phyloP scores from a whole-genome alignment of 768 basidiomycete species.

The Glaciozyma antarctica region DNA sequence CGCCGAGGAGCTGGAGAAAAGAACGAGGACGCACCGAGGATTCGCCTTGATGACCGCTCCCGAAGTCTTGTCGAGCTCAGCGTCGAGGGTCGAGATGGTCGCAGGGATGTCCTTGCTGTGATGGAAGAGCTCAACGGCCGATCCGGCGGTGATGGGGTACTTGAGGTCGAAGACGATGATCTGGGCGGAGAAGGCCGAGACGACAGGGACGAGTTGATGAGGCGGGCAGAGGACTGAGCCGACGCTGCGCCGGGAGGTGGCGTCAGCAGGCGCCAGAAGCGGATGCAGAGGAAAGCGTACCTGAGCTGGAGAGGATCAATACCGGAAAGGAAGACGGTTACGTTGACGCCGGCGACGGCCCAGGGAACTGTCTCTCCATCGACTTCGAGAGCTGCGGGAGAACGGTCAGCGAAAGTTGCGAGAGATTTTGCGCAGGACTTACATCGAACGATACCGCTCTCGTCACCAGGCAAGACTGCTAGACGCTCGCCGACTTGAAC shows the following conservation, averaged over 20 bases:
- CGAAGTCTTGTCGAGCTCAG: slow-evolving; percentile 65
- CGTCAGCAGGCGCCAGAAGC: background rate
- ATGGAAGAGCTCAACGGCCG: slow-evolving; percentile 86
- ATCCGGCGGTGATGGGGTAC: slow-evolving; percentile 75
- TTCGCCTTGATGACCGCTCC: slow-evolving; percentile 65
- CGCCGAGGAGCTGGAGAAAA: background rate
- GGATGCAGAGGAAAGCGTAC: slow-evolving; percentile 25
- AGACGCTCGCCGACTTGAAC: slow-evolving; percentile 85
- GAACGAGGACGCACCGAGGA: slow-evolving; percentile 55
- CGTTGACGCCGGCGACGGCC: slow-evolving; percentile 83
- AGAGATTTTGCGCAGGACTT: slow-evolving; percentile 24
- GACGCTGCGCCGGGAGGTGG: slow-evolving; percentile 44
- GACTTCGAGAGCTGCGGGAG: slow-evolving; percentile 65
- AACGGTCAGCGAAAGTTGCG: background rate
- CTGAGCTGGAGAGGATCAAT: slow-evolving; percentile 74
- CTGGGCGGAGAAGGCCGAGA: slow-evolving; percentile 66
- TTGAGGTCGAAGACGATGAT: slow-evolving; percentile 90
- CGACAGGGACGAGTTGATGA: slow-evolving; percentile 62
- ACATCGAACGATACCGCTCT: slow-evolving; percentile 64
- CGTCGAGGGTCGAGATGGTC: slow-evolving; percentile 67
- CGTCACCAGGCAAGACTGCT: slow-evolving; percentile 83
- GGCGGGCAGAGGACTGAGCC: slow-evolving; percentile 82
- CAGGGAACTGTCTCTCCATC: slow-evolving; percentile 70
- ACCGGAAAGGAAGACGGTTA: slow-evolving; percentile 68
- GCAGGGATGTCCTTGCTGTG: slow-evolving; percentile 90